Evolutionary conservation across 225 moss, liverwort and hornwort genomes (phyloP).

Genomic region (Ulota crispa): DNA sequence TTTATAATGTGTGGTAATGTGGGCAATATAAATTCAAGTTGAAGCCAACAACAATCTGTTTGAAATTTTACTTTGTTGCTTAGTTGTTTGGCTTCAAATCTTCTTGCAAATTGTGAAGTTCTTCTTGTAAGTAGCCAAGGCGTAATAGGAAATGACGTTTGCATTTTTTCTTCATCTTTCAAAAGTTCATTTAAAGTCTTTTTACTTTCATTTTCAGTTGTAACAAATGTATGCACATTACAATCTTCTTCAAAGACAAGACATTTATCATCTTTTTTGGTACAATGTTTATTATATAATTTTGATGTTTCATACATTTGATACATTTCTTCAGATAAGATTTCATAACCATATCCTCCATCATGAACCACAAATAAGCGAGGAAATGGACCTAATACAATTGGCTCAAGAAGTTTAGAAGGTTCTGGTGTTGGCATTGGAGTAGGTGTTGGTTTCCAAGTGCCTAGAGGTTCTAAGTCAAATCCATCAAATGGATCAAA

Average conservation of each 20-base stretch:
- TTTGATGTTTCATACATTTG: constrained; percentile 48
- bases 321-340: constrained; percentile 48
- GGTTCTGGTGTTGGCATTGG: neutral
- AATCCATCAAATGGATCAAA: constrained; percentile 45
- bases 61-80: constrained; percentile 42
- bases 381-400: constrained; percentile 53
- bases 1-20: constrained; percentile 56
- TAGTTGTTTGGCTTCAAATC: constrained; percentile 48
- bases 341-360: constrained; percentile 84
- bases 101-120: constrained; percentile 61
- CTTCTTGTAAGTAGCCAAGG: constrained; percentile 49
- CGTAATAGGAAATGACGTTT: constrained; percentile 48
- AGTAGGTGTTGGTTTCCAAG: constrained; percentile 12
- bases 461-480: neutral
- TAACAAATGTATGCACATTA: constrained; percentile 66
- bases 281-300: constrained; percentile 45
- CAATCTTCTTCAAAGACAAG: constrained; percentile 34
- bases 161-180: constrained; percentile 48
- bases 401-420: neutral
- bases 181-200: constrained; percentile 17
- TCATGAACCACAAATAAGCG: constrained; percentile 80
- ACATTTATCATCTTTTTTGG: constrained; percentile 30
- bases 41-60: constrained; percentile 75
- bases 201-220: constrained; percentile 23
- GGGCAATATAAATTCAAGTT: constrained; percentile 63